A percentile compares a stretch with the other conserved stretches of the same genome.
Conservation (phyloP, 441 rosid species). For the Adansonia rubrostipa region DNA sequence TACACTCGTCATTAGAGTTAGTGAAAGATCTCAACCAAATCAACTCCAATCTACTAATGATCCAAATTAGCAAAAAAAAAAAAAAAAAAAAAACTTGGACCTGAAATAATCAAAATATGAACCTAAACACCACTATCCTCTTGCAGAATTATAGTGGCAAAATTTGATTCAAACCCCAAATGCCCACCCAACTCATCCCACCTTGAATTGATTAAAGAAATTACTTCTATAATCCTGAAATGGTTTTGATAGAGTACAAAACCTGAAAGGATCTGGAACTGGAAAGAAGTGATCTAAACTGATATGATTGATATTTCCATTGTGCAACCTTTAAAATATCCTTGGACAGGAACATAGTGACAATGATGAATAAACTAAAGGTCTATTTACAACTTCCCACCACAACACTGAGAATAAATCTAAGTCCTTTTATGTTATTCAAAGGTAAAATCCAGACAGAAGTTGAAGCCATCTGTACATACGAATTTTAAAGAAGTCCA, state of each 20-base stretch:
- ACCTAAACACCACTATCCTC: not conserved
- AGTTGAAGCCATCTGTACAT: not conserved
- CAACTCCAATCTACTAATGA: constrained; percentile 5
- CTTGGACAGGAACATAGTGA: not conserved
- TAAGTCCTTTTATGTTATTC: not conserved
- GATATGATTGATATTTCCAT: not conserved
- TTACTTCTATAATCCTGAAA: not conserved
- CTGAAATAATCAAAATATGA: not conserved
- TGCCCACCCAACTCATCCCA: not conserved
- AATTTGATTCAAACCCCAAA: constrained; percentile 15
- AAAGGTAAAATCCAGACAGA: not conserved
- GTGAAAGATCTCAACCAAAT: constrained; percentile 1
- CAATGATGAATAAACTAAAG: not conserved
- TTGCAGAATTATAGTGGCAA: not conserved
- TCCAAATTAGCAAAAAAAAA: not conserved
- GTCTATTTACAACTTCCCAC: not conserved
- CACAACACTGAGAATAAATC: no score
- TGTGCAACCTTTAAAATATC: not conserved
- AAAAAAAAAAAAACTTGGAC: not conserved
- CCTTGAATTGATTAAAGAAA: constrained; percentile 5
- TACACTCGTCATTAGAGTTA: not conserved
- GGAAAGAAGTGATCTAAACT: not conserved
- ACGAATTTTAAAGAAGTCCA: not conserved
- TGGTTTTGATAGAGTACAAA: not conserved
- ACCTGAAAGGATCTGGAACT: not conserved